Percentiles rank a stretch among this genome's conserved stretches.
Conservation (phyloP, 2,329 filamentous ascomycete genomes). For the Zymoseptoria crescenta region DNA sequence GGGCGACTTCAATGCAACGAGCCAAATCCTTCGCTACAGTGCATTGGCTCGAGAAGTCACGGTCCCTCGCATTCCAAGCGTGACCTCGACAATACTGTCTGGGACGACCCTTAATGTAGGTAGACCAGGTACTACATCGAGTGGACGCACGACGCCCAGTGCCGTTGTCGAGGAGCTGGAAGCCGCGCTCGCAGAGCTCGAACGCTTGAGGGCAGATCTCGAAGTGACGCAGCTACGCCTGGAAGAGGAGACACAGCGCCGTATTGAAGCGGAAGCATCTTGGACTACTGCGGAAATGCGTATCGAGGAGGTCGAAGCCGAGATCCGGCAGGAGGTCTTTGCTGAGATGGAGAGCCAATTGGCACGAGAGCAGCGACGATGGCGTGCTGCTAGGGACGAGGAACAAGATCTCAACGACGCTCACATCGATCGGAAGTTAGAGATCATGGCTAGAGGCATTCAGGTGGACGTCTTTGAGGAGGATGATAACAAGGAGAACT, state of each 20-base stretch:
- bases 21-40: conserved; percentile 89
- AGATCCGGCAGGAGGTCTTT: conserved; percentile 82
- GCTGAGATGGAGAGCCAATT: conserved; percentile 75
- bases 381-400: conserved; percentile 68
- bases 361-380: conserved; percentile 67
- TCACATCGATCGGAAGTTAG: conserved; percentile 82
- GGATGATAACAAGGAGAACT: conserved; percentile 29
- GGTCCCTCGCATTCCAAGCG: conserved; percentile 77
- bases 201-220: conserved; percentile 68
- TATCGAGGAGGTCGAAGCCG: conserved; percentile 71
- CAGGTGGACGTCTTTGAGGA: conserved; percentile 39
- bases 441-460: conserved; percentile 53
- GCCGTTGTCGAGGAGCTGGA: conserved; percentile 62
- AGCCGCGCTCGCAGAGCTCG: conserved; percentile 70
- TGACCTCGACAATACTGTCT: conserved; percentile 59
- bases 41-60: conserved; percentile 89
- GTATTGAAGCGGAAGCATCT: conserved; percentile 64
- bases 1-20: conserved; percentile 94
- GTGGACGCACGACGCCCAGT: conserved; percentile 40
- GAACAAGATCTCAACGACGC: conserved; percentile 72
- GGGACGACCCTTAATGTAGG: conserved; percentile 21
- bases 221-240: conserved; percentile 65
- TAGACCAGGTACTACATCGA: conserved; percentile 18
- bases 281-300: conserved; percentile 56
- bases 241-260: conserved; percentile 60